These are phyloP conservation scores for Trametes versicolor DNA, from an alignment of 1,284 basidiomycete species.

Conservation along the genomic window DNA sequence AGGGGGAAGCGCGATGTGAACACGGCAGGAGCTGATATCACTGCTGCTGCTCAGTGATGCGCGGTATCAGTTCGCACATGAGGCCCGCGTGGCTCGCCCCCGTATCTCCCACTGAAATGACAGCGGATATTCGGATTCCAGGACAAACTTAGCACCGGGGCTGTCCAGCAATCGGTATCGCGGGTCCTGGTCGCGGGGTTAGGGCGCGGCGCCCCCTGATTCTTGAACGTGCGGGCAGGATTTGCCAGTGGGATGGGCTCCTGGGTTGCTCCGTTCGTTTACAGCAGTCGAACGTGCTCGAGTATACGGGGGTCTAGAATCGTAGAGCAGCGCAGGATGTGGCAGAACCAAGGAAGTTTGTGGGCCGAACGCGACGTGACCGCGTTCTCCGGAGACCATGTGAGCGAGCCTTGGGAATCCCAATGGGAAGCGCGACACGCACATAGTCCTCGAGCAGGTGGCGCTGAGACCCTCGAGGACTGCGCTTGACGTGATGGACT, in stretches of 20 bases:
- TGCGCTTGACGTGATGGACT: too few relatives aligned
- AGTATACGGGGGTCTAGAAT: not conserved
- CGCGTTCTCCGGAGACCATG: constrained; percentile 1
- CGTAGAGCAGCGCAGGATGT: not conserved
- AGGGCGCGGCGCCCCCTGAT: not conserved
- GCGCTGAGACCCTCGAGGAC: not conserved
- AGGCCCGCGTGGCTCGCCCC: constrained; percentile 9
- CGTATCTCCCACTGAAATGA: constrained; percentile 9
- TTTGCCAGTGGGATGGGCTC: not conserved
- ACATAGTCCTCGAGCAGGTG: not conserved
- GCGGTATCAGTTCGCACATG: constrained; percentile 9
- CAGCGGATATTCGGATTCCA: not conserved
- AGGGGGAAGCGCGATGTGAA: constrained; percentile 4
- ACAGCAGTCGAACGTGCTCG: constrained; percentile 9
- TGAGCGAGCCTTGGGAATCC: constrained; percentile 14
- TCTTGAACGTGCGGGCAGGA: not conserved
- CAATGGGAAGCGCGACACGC: not conserved
- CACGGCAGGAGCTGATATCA: constrained; percentile 7
- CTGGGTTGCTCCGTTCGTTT: not conserved
- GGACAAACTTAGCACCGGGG: constrained; percentile 14
- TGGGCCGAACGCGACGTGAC: not conserved
- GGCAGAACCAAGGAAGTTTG: constrained; percentile 2
- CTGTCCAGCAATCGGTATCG: not conserved
- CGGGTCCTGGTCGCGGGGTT: not conserved
- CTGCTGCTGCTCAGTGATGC: constrained; percentile 6